phyloP scores from a whole-genome alignment of 805 yeast genomes.

The Myxozyma udenii region DNA sequence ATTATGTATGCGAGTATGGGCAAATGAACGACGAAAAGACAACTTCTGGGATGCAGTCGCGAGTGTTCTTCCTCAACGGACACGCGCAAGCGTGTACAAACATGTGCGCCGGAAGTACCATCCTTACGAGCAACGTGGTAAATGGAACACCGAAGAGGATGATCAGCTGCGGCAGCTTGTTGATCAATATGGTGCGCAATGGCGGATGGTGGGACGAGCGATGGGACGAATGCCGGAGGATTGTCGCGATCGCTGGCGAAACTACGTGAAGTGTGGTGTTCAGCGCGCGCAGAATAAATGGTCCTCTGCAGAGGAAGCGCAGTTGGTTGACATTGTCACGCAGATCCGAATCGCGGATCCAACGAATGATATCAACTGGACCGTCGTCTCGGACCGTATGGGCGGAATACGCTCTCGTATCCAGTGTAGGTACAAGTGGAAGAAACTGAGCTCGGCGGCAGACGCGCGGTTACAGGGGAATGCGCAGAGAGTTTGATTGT shows the following conservation, averaged over 20 bases:
- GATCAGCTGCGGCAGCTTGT: constrained; percentile 60
- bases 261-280: constrained; percentile 87
- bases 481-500: no score
- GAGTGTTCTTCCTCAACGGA: constrained; percentile 74
- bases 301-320: constrained; percentile 68
- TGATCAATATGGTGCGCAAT: constrained; percentile 68
- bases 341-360: constrained; percentile 46
- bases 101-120: constrained; percentile 90
- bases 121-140: constrained; percentile 81
- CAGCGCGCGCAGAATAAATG: constrained; percentile 75
- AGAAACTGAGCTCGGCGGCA: constrained; percentile 45
- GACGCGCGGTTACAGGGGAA: neutral
- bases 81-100: constrained; percentile 86
- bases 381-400: constrained; percentile 84
- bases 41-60: constrained; percentile 84
- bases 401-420: constrained; percentile 84
- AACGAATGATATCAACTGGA: constrained; percentile 68
- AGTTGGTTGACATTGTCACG: constrained; percentile 53
- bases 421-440: constrained; percentile 96
- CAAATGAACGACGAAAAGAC: constrained; percentile 78
- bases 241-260: constrained; percentile 94
- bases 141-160: constrained; percentile 86
- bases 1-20: constrained; percentile 83
- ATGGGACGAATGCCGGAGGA: constrained; percentile 97
- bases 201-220: constrained; percentile 78